These are phyloP conservation scores for Boletus insuetus DNA, from an alignment of 768 basidiomycete genomes.

Conservation along the genomic window DNA sequence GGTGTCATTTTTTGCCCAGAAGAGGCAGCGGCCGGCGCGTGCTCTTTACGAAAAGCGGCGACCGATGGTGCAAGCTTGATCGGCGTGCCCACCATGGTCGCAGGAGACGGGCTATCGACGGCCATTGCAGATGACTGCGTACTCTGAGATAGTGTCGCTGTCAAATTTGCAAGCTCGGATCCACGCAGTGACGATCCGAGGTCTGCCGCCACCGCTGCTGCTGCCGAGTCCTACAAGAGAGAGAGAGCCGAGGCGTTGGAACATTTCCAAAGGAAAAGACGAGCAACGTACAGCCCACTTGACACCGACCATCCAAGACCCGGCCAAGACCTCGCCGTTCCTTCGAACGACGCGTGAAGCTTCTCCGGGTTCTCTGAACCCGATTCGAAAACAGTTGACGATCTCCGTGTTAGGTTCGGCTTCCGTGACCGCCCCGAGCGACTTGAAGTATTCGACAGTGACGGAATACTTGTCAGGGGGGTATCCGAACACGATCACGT, in stretches of 20 bases:
- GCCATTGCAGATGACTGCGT: slow-evolving; percentile 43
- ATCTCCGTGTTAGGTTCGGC: slow-evolving; percentile 67
- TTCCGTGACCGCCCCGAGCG: slow-evolving; percentile 68
- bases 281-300: slow-evolving; percentile 73
- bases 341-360: slow-evolving; percentile 77
- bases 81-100: slow-evolving; percentile 61
- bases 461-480: slow-evolving; percentile 73
- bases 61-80: slow-evolving; percentile 69
- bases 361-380: slow-evolving; percentile 67
- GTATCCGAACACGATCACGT: slow-evolving; percentile 86
- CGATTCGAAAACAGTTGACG: slow-evolving; percentile 78
- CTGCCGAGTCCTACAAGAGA: slow-evolving; percentile 52
- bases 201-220: slow-evolving; percentile 41
- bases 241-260: neutral
- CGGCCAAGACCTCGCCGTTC: slow-evolving; percentile 76
- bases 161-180: slow-evolving; percentile 14
- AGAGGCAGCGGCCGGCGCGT: slow-evolving; percentile 19
- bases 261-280: neutral
- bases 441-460: slow-evolving; percentile 71
- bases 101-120: slow-evolving; percentile 41
- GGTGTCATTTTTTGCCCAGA: slow-evolving; percentile 24
- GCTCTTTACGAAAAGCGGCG: slow-evolving; percentile 64
- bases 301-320: slow-evolving; percentile 80
- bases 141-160: slow-evolving; percentile 6
- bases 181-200: slow-evolving; percentile 38